Conservation (phyloP, 352 stramenopile genomes). For the Aphanomyces euteiches region DNA sequence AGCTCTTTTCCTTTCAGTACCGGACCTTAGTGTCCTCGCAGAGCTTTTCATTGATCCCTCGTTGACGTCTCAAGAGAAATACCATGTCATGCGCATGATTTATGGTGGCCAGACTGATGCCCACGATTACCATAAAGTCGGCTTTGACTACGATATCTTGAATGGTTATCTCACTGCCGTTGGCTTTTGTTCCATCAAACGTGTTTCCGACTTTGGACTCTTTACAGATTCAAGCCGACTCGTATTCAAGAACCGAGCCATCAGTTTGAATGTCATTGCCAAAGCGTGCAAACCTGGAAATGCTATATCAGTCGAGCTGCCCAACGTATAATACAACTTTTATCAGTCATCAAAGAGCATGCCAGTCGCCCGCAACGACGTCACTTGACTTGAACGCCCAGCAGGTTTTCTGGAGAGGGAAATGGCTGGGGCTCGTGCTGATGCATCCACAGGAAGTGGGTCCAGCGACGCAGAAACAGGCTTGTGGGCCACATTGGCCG, state of each 20-base stretch:
- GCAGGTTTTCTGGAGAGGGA: neutral
- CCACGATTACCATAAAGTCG: slow-evolving; percentile 75
- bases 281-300: slow-evolving; percentile 34
- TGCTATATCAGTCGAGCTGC: slow-evolving; percentile 3
- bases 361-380: slow-evolving; percentile 14
- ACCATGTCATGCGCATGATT: slow-evolving; percentile 71
- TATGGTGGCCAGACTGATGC: slow-evolving; percentile 61
- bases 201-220: slow-evolving; percentile 47
- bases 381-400: neutral
- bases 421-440: neutral
- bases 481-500: neutral
- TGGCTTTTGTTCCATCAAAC: slow-evolving; percentile 57
- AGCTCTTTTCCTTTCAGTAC: slow-evolving; percentile 56
- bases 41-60: slow-evolving; percentile 56
- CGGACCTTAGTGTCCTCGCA: slow-evolving; percentile 56
- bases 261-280: slow-evolving; percentile 66
- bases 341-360: slow-evolving; percentile 3
- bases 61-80: slow-evolving; percentile 48
- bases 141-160: slow-evolving; percentile 62
- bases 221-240: slow-evolving; percentile 55
- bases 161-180: slow-evolving; percentile 39
- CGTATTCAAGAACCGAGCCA: slow-evolving; percentile 41
- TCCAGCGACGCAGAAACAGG: neutral
- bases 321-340: neutral
- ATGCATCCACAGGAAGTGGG: neutral